Base-by-base conservation (phyloP, 2,329 filamentous ascomycete species). In the Fusarium sacchari region DNA sequence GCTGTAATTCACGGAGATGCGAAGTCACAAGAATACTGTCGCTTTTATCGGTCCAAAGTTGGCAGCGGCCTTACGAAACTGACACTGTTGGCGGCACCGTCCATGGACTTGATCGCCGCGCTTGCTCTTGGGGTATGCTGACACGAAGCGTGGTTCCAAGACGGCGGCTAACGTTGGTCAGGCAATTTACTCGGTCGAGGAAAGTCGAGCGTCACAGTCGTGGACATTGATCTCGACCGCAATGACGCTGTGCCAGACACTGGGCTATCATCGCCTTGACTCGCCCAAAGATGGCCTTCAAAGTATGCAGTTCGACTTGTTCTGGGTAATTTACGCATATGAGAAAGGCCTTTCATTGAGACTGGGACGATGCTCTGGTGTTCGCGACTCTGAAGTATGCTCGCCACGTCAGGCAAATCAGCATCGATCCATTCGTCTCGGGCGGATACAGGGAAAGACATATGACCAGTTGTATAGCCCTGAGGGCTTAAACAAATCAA, bases 211-310 rank as follows among this genome's bases (percentile, higher is more conserved):
- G 10, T 73, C 75, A 22, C 52, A 75, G 39, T 81, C 81, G 22
- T 84, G 81, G 78, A 80, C 71, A 7, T 77, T 81, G n/a, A 81
- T 84, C 28, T 82, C 82, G 7, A 72, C 72, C n/a, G 82, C 83
- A 10, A 69, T 79, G 14, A 79, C 78, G 39, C 59, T 80, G 9
- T 83, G 80, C 39, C 77, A 81, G 28, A 82, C 78, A 1, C 57
- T 83, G 3, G 78, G 80, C 18, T 81, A 82, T 28, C 81, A 83
- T 67, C 77, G 74, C 5, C 44, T 43, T 2, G 32, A 46, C 17
- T 22, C 6, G 7, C 4, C 10, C 13, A 36, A 37, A 17, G 44
- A 14, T 1, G 6, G 5, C 4, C 14, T 17, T 50, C 34, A 30
- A 5, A 6, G 6, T 3, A 47, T 20, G 0, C 43, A 53, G 22